Percentiles rank a stretch among this genome's conserved stretches.
phyloP scores from a whole-genome alignment of 2,329 filamentous ascomycete species.

The Teratosphaeriaceae sp. region DNA sequence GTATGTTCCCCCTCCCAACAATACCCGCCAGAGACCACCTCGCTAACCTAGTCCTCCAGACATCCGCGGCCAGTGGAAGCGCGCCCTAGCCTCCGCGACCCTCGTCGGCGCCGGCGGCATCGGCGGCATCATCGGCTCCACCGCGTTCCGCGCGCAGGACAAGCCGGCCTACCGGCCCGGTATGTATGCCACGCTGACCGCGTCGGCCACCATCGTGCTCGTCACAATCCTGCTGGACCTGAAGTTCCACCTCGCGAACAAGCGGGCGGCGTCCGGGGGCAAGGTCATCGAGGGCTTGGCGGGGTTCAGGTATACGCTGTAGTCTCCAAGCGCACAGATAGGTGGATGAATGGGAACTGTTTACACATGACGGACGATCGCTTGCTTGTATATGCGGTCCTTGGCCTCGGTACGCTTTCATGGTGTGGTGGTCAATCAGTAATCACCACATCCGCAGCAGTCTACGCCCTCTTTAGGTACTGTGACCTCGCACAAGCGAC shows the following conservation, averaged over 20 bases:
- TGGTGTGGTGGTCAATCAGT: too few species aligned
- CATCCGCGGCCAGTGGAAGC: conserved; percentile 82
- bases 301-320: conserved; percentile 31
- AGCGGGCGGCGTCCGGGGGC: conserved; percentile 28
- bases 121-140: conserved; percentile 56
- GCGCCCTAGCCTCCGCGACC: conserved; percentile 69
- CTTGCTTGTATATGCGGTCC: too few species aligned
- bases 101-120: conserved; percentile 71
- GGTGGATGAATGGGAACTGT: too few species aligned
- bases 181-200: conserved; percentile 26
- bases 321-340: too few species aligned
- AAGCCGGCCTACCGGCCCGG: conserved; percentile 27
- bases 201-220: conserved; percentile 22
- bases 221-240: conserved; percentile 24
- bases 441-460: too few species aligned
- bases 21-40: too few species aligned
- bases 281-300: conserved; percentile 29
- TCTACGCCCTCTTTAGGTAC: too few species aligned
- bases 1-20: too few species aligned
- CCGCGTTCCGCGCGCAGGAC: conserved; percentile 29
- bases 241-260: conserved; percentile 30
- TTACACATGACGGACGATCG: too few species aligned
- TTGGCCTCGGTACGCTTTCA: too few species aligned
- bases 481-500: too few species aligned
- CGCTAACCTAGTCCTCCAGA: too few species aligned